phyloP scores from a whole-genome alignment of 176 grass and related monocot species.

The Musa schizocarpa region DNA sequence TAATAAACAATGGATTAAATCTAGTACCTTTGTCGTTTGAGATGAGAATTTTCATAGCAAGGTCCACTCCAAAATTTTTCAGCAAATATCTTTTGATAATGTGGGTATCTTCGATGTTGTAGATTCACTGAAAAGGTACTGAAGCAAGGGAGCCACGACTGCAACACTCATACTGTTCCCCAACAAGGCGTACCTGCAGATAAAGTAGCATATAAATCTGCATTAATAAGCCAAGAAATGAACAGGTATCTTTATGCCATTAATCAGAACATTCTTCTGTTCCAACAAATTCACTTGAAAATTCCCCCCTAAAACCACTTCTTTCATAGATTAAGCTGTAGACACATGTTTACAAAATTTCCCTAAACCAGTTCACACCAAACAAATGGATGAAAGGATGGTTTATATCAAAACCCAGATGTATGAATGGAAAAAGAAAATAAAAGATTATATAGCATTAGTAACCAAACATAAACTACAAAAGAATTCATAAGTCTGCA shows the following conservation, averaged over 20 bases:
- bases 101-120: neutral
- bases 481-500: too few species aligned
- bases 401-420: neutral
- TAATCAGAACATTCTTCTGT: neutral
- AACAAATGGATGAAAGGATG: neutral
- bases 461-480: too few species aligned
- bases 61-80: neutral
- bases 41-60: neutral
- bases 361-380: neutral
- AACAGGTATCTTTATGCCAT: neutral
- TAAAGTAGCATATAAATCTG: neutral
- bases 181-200: conserved; percentile 77
- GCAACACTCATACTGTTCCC: conserved; percentile 88
- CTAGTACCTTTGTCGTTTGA: neutral
- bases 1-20: neutral
- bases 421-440: neutral
- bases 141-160: conserved; percentile 65
- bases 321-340: neutral
- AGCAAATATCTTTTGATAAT: neutral
- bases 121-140: conserved; percentile 44
- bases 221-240: neutral
- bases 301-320: neutral
- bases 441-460: too few species aligned
- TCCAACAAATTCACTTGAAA: neutral
- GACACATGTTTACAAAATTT: neutral